phyloP scores from a whole-genome alignment of 2,329 filamentous ascomycete genomes.

The Fusarium solani-melongenae region DNA sequence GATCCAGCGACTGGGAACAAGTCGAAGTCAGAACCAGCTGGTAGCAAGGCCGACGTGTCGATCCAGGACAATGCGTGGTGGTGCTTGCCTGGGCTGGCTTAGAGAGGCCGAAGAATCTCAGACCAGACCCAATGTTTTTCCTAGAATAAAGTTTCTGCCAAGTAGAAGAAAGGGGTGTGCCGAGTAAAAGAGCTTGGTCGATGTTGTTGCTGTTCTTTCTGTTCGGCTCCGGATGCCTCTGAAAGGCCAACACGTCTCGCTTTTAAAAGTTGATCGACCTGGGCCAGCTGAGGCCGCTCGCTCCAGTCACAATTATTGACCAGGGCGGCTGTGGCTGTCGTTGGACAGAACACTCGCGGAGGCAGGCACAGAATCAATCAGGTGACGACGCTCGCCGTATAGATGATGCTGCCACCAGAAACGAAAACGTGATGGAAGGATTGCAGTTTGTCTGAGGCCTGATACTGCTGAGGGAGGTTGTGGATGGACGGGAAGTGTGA shows the following conservation, averaged over 20 bases:
- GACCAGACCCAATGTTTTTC: background rate
- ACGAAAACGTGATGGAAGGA: constrained; percentile 5
- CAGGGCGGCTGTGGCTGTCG: constrained; percentile 13
- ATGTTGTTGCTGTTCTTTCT: constrained; percentile 1
- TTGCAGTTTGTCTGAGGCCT: background rate
- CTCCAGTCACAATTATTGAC: constrained; percentile 20
- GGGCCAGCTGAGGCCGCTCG: background rate
- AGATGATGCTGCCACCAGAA: background rate
- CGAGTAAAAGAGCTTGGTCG: background rate
- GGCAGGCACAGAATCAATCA: background rate
- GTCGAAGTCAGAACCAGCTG: background rate
- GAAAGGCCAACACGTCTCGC: background rate
- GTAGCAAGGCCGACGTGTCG: background rate
- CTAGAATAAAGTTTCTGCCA: background rate
- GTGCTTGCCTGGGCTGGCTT: background rate
- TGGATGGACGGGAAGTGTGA: background rate
- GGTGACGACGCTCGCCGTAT: background rate
- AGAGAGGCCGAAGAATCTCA: background rate
- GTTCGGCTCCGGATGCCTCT: background rate
- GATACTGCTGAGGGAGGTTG: constrained; percentile 23
- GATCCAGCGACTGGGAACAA: background rate
- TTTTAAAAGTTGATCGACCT: background rate
- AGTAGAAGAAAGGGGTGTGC: background rate
- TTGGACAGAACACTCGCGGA: constrained; percentile 21
- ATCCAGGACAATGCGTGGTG: background rate